phyloP scores from a whole-genome alignment of 2,329 filamentous ascomycete genomes.

The Microdochium trichocladiopsis region DNA sequence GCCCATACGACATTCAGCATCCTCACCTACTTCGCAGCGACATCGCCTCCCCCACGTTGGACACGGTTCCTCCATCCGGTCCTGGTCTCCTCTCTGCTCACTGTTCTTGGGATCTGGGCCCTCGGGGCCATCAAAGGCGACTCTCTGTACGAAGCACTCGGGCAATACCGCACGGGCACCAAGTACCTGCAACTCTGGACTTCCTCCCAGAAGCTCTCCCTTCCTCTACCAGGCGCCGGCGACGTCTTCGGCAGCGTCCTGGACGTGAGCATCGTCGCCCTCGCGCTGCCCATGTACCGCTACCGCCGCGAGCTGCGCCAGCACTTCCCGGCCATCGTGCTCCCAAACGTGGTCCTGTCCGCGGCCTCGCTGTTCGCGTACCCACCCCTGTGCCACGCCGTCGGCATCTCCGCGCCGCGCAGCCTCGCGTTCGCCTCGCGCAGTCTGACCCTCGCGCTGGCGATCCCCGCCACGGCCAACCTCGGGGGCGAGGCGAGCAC shows the following conservation, averaged over 20 bases:
- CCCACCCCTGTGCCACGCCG: conserved; percentile 42
- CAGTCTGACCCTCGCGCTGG: conserved; percentile 53
- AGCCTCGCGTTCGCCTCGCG: conserved; percentile 49
- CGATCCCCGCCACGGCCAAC: conserved; percentile 47
- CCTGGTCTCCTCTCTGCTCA: conserved; percentile 44
- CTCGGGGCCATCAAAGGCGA: conserved; percentile 38
- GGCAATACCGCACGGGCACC: conserved; percentile 41
- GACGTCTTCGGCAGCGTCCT: conserved; percentile 48
- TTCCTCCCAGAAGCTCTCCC: conserved; percentile 12
- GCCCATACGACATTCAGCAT: conserved; percentile 38
- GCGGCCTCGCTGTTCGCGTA: conserved; percentile 49
- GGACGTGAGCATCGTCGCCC: conserved; percentile 50
- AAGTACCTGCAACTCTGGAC: conserved; percentile 46
- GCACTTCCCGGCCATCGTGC: conserved; percentile 46
- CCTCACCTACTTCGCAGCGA: conserved; percentile 42
- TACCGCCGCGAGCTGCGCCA: conserved; percentile 47
- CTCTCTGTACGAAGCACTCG: conserved; percentile 30
- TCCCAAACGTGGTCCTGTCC: conserved; percentile 44
- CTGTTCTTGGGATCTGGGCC: conserved; percentile 45
- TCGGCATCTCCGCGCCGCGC: conserved; percentile 45
- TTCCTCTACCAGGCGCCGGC: conserved; percentile 41
- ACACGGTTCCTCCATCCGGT: conserved; percentile 50
- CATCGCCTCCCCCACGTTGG: conserved; percentile 39
- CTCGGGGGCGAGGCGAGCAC: conserved; percentile 49
- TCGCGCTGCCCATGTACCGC: conserved; percentile 55